A percentile compares a stretch with the other conserved stretches of the same genome.
These are phyloP conservation scores for Tylopilus sp. DNA, from an alignment of 768 basidiomycete genomes.

Conservation along the genomic window DNA sequence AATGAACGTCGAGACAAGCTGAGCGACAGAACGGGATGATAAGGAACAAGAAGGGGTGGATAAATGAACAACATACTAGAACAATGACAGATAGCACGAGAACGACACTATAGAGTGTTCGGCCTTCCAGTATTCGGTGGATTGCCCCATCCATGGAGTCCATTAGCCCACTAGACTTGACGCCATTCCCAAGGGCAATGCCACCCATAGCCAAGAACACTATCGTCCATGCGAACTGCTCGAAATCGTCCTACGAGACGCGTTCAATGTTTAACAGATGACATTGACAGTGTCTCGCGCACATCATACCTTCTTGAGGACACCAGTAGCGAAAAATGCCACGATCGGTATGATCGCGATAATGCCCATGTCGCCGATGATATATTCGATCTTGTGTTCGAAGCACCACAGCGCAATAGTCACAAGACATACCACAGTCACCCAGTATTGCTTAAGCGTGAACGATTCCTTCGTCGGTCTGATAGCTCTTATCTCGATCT, in stretches of 20 bases:
- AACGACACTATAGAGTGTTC: constrained; percentile 66
- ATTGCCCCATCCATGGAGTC: constrained; percentile 69
- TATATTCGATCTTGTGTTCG: constrained; percentile 69
- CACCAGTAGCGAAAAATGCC: constrained; percentile 90
- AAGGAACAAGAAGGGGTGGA: not conserved
- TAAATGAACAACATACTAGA: constrained; percentile 44
- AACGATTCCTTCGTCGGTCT: constrained; percentile 80
- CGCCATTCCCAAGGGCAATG: constrained; percentile 92
- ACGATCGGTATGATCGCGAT: constrained; percentile 92
- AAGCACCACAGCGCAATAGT: constrained; percentile 92
- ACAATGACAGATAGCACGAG: constrained; percentile 67
- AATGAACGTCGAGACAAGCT: constrained; percentile 92
- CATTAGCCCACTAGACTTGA: constrained; percentile 83
- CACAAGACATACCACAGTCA: constrained; percentile 71
- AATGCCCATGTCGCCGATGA: constrained; percentile 94
- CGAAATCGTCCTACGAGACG: constrained; percentile 77
- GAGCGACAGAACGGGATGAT: not conserved
- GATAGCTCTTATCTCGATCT: constrained; percentile 81
- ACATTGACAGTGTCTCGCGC: not conserved
- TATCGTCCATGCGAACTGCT: constrained; percentile 91
- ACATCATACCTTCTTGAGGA: constrained; percentile 79
- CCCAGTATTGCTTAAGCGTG: constrained; percentile 86
- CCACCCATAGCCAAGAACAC: constrained; percentile 98
- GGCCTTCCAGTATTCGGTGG: constrained; percentile 55
- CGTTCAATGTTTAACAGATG: constrained; percentile 1